Conservation (phyloP, 2,329 filamentous ascomycete species). For the Aureobasidium namibiae region DNA sequence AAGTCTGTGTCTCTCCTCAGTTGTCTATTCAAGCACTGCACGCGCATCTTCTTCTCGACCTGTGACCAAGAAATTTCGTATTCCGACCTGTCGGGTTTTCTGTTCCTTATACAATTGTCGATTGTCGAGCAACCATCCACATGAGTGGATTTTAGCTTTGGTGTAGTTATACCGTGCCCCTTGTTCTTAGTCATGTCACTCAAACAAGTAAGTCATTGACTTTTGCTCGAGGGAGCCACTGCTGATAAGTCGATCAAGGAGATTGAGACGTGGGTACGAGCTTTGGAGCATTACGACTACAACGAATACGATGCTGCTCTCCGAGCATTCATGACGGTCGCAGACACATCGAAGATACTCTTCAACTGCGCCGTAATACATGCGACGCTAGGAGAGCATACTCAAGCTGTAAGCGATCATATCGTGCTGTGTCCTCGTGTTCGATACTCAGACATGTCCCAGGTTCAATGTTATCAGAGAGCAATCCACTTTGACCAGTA, state of each 20-base stretch:
- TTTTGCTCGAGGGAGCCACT: background rate
- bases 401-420: constrained; percentile 68
- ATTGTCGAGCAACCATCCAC: background rate
- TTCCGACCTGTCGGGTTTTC: background rate
- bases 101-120: background rate
- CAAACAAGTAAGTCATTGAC: constrained; percentile 33
- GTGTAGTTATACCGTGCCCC: background rate
- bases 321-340: constrained; percentile 73
- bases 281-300: constrained; percentile 86
- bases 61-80: background rate
- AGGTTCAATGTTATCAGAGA: constrained; percentile 93
- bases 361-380: constrained; percentile 99
- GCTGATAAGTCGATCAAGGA: constrained; percentile 50
- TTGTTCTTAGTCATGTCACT: constrained; percentile 35
- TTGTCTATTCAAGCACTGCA: background rate
- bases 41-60: background rate
- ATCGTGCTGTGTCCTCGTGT: background rate
- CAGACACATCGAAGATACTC: constrained; percentile 94
- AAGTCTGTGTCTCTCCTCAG: constrained; percentile 6
- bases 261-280: constrained; percentile 97
- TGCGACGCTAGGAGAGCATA: constrained; percentile 90
- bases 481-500: constrained; percentile 88
- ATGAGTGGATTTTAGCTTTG: background rate
- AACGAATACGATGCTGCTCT: constrained; percentile 93
- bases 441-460: constrained; percentile 3